These are phyloP conservation scores for Tribonema minus DNA, from an alignment of 108 stramenopile genomes.

Conservation along the genomic window DNA sequence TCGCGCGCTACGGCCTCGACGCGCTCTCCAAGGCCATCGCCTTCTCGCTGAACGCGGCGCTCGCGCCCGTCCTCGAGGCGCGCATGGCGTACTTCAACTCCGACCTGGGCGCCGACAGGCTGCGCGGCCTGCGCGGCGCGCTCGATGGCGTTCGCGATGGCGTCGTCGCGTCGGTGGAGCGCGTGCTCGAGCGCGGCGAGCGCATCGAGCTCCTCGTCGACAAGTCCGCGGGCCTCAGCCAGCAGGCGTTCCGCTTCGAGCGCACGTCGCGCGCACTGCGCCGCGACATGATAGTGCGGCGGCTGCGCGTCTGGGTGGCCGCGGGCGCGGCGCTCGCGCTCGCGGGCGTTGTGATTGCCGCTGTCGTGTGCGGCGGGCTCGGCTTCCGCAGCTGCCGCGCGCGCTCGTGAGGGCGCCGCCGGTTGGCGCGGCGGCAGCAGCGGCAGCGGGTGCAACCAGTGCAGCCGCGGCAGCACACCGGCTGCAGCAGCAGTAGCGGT, in stretches of 20 bases:
- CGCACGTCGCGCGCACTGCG: slow-evolving; percentile 7
- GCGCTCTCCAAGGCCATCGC: background rate
- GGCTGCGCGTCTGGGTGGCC: background rate
- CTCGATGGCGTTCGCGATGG: slow-evolving; percentile 88
- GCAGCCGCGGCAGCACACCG: no score
- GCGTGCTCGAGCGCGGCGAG: slow-evolving; percentile 77
- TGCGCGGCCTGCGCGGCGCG: background rate
- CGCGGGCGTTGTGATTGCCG: no score
- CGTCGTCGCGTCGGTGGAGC: slow-evolving; percentile 91
- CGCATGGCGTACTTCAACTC: slow-evolving; percentile 24
- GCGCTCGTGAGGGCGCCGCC: no score
- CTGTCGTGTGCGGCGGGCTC: no score
- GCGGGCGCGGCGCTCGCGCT: background rate
- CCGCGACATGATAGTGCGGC: background rate
- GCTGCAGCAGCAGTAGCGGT: no score
- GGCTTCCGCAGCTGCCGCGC: no score
- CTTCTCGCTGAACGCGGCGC: slow-evolving; percentile 39
- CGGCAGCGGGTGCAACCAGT: no score
- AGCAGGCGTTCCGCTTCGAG: slow-evolving; percentile 42
- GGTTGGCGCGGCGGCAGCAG: no score
- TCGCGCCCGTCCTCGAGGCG: slow-evolving; percentile 17
- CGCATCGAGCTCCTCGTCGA: slow-evolving; percentile 97
- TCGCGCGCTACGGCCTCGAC: background rate
- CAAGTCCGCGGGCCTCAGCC: slow-evolving; percentile 78
- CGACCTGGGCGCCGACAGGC: slow-evolving; percentile 6